phyloP scores from a whole-genome alignment of 139 green algal genomes.

The Tetratostichococcus sp. region DNA sequence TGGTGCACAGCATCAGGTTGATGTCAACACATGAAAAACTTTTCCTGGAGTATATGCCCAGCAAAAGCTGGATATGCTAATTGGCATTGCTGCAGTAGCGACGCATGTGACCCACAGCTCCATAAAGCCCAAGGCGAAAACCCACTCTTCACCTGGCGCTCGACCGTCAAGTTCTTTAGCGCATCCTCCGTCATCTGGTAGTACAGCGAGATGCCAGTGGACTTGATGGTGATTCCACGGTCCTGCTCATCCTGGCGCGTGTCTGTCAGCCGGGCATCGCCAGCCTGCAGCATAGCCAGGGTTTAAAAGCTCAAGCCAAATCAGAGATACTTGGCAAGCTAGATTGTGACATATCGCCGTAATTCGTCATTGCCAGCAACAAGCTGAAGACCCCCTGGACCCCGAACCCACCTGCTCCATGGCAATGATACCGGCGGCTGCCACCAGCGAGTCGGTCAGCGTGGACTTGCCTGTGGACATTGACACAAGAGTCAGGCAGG shows the following conservation, averaged over 20 bases:
- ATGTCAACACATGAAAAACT: not conserved
- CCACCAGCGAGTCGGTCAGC: conserved; percentile 96
- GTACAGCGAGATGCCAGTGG: conserved; percentile 98
- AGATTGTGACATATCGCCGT: too few species aligned
- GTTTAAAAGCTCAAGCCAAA: too few species aligned
- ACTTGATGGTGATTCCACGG: conserved; percentile 99
- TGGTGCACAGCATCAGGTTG: not conserved
- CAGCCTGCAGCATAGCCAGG: conserved; percentile 50
- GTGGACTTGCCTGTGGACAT: conserved; percentile 83
- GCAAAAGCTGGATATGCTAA: too few species aligned
- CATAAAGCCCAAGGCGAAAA: not conserved
- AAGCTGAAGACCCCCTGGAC: too few species aligned
- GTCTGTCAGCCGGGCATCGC: conserved; percentile 89
- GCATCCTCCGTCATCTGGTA: conserved; percentile 86
- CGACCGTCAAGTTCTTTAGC: conserved; percentile 71
- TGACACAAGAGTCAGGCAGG: not conserved
- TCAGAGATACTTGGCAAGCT: too few species aligned
- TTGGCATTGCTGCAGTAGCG: not conserved
- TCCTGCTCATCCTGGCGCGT: conserved; percentile 98
- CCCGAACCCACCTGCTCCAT: conserved; percentile 78
- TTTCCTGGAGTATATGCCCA: too few species aligned
- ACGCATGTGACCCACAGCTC: too few species aligned
- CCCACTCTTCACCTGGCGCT: conserved; percentile 33
- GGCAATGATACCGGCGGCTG: conserved; percentile 97
- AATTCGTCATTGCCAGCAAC: too few species aligned